Evolutionary conservation across 2,329 filamentous ascomycete genomes (phyloP).

Genomic region (Neofusicoccum cordaticola): DNA sequence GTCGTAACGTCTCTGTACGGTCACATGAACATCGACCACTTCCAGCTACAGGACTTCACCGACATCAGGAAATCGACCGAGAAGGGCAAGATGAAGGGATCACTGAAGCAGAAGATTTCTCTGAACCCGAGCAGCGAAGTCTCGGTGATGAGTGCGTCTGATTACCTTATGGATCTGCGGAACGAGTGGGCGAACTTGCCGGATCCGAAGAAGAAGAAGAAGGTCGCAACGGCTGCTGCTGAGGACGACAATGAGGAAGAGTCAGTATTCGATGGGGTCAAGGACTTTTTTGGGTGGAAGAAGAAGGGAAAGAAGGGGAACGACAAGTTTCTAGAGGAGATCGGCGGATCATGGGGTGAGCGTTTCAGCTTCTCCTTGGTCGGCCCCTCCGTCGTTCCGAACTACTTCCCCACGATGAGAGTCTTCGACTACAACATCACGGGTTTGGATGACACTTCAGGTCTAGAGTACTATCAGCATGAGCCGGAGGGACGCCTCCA

Average conservation of each 20-base stretch:
- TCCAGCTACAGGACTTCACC: conserved; percentile 82
- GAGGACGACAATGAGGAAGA: conserved; percentile 15
- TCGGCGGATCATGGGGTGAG: conserved; percentile 80
- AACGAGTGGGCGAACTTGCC: conserved; percentile 76
- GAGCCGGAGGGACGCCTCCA: conserved; percentile 34
- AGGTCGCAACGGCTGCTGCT: not conserved
- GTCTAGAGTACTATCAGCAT: not conserved
- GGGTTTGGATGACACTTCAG: conserved; percentile 57
- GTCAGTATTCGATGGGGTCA: conserved; percentile 9
- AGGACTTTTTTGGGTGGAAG: conserved; percentile 6
- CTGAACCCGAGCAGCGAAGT: conserved; percentile 48
- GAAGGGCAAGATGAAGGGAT: conserved; percentile 39
- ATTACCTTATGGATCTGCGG: conserved; percentile 78
- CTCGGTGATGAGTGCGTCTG: conserved; percentile 63
- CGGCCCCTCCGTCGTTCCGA: conserved; percentile 84
- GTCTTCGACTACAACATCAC: conserved; percentile 92
- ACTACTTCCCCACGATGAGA: conserved; percentile 85
- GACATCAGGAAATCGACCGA: conserved; percentile 63
- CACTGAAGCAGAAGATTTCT: conserved; percentile 7
- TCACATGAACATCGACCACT: conserved; percentile 99
- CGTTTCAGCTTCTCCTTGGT: conserved; percentile 80
- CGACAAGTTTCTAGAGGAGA: conserved; percentile 61
- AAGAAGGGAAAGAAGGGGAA: conserved; percentile 41
- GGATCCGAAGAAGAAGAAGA: conserved; percentile 38
- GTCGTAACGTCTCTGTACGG: conserved; percentile 77